Evolutionary conservation across 768 basidiomycete genomes (phyloP).

Genomic region (Mycena polygramma): DNA sequence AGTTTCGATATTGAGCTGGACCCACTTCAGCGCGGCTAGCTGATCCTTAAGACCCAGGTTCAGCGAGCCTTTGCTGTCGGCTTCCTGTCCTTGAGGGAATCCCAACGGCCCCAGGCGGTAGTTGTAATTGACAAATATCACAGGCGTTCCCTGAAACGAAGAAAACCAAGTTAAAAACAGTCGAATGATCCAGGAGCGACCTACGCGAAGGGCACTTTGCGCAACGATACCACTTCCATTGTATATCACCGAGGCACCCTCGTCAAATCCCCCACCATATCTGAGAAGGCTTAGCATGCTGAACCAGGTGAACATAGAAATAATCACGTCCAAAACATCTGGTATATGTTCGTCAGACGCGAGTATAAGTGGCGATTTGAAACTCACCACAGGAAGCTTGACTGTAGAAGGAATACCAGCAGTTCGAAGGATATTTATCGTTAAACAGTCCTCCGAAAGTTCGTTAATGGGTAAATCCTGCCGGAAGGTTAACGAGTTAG

Average conservation of each 20-base stretch:
- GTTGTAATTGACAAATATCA: constrained; percentile 63
- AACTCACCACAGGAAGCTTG: constrained; percentile 48
- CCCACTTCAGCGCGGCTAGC: constrained; percentile 58
- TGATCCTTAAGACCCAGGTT: constrained; percentile 59
- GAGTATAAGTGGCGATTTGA: too few species aligned
- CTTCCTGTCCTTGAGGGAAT: constrained; percentile 57
- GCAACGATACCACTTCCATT: constrained; percentile 46
- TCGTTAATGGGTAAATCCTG: constrained; percentile 40
- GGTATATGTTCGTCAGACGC: neutral
- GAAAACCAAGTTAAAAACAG: neutral
- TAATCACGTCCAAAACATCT: constrained; percentile 37
- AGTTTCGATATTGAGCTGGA: constrained; percentile 64
- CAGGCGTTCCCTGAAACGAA: constrained; percentile 48
- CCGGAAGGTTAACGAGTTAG: neutral
- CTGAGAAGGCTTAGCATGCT: neutral
- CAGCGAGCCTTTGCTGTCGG: constrained; percentile 46
- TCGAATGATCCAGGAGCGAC: neutral
- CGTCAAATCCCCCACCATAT: constrained; percentile 42
- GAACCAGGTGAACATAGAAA: neutral
- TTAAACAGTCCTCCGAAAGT: constrained; percentile 72
- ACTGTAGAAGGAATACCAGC: constrained; percentile 46
- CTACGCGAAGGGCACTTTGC: constrained; percentile 42
- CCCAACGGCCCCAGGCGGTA: constrained; percentile 66
- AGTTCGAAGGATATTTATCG: constrained; percentile 70
- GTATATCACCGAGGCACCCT: constrained; percentile 38